Evolutionary conservation across 176 grass and related monocot genomes (phyloP).

Genomic region (Urochloa ruziziensis): DNA sequence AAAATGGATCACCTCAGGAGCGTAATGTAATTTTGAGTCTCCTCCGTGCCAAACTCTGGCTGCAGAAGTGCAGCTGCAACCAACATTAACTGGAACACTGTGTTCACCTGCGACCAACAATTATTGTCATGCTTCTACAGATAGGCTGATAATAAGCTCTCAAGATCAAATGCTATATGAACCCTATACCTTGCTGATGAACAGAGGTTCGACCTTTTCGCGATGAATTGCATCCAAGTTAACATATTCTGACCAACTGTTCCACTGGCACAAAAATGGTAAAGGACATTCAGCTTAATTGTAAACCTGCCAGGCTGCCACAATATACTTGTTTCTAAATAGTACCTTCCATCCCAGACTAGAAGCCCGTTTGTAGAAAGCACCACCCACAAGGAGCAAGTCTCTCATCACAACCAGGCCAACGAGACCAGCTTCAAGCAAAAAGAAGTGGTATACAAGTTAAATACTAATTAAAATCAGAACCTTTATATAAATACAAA

Average conservation of each 20-base stretch:
- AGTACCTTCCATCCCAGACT: slow-evolving; percentile 85
- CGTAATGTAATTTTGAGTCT: slow-evolving; percentile 67
- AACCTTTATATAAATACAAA: neutral
- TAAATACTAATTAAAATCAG: slow-evolving; percentile 17
- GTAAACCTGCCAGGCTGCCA: neutral
- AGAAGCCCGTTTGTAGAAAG: slow-evolving; percentile 83
- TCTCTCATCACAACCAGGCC: slow-evolving; percentile 80
- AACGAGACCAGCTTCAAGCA: slow-evolving; percentile 79
- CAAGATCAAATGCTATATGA: slow-evolving; percentile 8
- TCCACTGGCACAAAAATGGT: slow-evolving; percentile 56
- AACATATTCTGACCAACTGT: slow-evolving; percentile 84
- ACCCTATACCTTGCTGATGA: slow-evolving; percentile 91
- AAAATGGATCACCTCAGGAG: slow-evolving; percentile 54
- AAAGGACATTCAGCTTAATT: slow-evolving; percentile 13
- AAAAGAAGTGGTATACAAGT: slow-evolving; percentile 11
- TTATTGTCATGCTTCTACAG: slow-evolving; percentile 18
- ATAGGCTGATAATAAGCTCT: slow-evolving; percentile 11
- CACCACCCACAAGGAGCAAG: slow-evolving; percentile 75
- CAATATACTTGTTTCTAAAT: slow-evolving; percentile 8
- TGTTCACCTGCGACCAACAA: slow-evolving; percentile 69
- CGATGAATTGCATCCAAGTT: slow-evolving; percentile 66
- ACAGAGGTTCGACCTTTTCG: slow-evolving; percentile 85
- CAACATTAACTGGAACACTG: slow-evolving; percentile 88
- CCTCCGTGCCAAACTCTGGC: slow-evolving; percentile 81
- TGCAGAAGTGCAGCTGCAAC: slow-evolving; percentile 84